Conservation (phyloP, 2,329 filamentous ascomycete species). For the Cercospora berteroae region DNA sequence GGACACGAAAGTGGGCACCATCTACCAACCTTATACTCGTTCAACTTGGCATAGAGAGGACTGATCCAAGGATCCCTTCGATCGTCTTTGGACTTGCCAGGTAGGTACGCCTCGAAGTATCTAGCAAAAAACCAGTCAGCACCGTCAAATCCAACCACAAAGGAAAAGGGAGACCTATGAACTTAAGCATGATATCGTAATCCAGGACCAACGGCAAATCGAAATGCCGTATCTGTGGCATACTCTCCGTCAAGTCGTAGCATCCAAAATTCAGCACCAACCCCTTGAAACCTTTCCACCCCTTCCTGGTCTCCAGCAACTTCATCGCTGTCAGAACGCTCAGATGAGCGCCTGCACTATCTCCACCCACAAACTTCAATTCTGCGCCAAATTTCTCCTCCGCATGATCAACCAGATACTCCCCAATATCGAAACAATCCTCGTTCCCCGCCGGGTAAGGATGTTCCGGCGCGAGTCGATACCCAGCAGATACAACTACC, state of each 20-base stretch:
- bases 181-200: constrained; percentile 45
- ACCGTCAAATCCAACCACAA: neutral
- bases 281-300: constrained; percentile 47
- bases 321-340: constrained; percentile 49
- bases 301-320: constrained; percentile 42
- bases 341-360: constrained; percentile 55
- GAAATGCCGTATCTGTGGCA: constrained; percentile 45
- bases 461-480: constrained; percentile 60
- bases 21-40: constrained; percentile 23
- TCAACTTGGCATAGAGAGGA: constrained; percentile 52
- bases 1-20: neutral
- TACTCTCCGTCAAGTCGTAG: constrained; percentile 50
- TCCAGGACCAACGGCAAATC: constrained; percentile 47
- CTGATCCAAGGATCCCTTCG: constrained; percentile 48
- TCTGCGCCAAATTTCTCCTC: constrained; percentile 43
- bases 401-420: constrained; percentile 53
- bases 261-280: constrained; percentile 55
- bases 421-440: constrained; percentile 58
- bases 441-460: constrained; percentile 56
- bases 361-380: constrained; percentile 42
- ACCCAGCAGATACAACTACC: constrained; percentile 56
- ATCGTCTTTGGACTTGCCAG: constrained; percentile 43
- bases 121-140: constrained; percentile 19
- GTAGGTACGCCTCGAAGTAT: constrained; percentile 49
- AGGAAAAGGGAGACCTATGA: constrained; percentile 21